Evolutionary conservation across 805 yeast genomes (phyloP), one percentile per base, ranked within the genome.

Genomic region (Lipomyces sp.): DNA sequence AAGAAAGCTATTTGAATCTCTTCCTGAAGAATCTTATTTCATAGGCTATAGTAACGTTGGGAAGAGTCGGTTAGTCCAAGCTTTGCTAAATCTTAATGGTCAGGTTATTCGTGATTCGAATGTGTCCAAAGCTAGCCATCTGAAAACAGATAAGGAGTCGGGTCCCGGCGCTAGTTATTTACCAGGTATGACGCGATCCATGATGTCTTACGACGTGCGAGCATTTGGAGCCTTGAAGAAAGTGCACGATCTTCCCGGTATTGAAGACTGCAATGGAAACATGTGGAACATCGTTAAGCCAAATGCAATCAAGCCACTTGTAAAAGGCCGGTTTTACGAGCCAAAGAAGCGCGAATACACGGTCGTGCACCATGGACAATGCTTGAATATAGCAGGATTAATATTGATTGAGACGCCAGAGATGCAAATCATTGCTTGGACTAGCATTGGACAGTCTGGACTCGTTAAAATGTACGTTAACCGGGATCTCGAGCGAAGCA

Each of bases 21-120:
- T 88, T 6, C 80, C 80, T 0, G 64, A 63, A 10, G 70, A 64
- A 6, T 72, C 74, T 42, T 75, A 68, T 57, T 70, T 92, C 74
- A 94, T 92, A 57, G 98, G 97, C 30, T 83, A 95, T 76, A 90
- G 97, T 0, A 96, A 96, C 73, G 92, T 94, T 1, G 97, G 97
- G 67, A 91, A 91, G 72, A 87, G 95, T 0, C 83, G 92, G 0
- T 81, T 92, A 71, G 87, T 93, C 0, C 77, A 86, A 72, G 89
- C 92, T 0, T 76, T 90, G 35, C 88, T 87, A 77, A 84, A 88
- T 50, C 87, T 88, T 73, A 92, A 88, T 75, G 82, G 45, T 39
- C 24, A 39, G 11, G 15, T 42, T 24, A 15, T 42, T 5, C 48
- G n/a, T n/a, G 8, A 51, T 8, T 29, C 59, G 13, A 32, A 29